Percentiles rank a stretch among this genome's conserved stretches.
phyloP scores from a whole-genome alignment of 768 basidiomycete genomes.

The Leccinum sublutescens region DNA sequence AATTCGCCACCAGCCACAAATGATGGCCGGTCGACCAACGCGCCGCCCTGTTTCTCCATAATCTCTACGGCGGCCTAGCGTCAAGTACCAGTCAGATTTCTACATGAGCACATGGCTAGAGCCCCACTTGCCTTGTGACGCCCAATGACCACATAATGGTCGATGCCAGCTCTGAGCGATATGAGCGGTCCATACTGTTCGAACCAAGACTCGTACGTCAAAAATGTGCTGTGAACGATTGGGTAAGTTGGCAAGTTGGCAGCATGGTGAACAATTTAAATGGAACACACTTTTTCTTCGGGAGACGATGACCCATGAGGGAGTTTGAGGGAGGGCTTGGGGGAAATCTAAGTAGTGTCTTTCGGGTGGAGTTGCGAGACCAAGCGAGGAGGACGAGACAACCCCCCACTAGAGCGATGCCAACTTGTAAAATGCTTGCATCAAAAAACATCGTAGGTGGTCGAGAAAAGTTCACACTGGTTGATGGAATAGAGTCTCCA shows the following conservation, averaged over 20 bases:
- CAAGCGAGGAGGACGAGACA: conserved; percentile 1
- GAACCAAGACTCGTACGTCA: conserved; percentile 48
- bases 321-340: conserved; percentile 7
- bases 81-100: not conserved
- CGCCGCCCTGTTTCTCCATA: conserved; percentile 57
- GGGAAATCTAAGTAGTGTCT: not conserved
- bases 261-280: not conserved
- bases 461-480: not conserved
- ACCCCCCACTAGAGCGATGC: not conserved
- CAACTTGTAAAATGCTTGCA: not conserved
- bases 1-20: conserved; percentile 50
- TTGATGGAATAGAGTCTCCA: not conserved
- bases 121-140: conserved; percentile 14
- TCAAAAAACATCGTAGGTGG: not conserved
- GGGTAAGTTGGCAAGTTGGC: not conserved
- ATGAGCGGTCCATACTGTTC: conserved; percentile 57
- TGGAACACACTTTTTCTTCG: conserved; percentile 3
- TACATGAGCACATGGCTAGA: not conserved
- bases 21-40: conserved; percentile 24
- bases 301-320: conserved; percentile 5
- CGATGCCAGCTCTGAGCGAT: conserved; percentile 45
- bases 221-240: conserved; percentile 3
- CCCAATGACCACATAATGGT: conserved; percentile 19
- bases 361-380: not conserved
- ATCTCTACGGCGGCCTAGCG: conserved; percentile 53